phyloP scores from a whole-genome alignment of 805 yeast genomes.

The Jamesozyma spencerorum region DNA sequence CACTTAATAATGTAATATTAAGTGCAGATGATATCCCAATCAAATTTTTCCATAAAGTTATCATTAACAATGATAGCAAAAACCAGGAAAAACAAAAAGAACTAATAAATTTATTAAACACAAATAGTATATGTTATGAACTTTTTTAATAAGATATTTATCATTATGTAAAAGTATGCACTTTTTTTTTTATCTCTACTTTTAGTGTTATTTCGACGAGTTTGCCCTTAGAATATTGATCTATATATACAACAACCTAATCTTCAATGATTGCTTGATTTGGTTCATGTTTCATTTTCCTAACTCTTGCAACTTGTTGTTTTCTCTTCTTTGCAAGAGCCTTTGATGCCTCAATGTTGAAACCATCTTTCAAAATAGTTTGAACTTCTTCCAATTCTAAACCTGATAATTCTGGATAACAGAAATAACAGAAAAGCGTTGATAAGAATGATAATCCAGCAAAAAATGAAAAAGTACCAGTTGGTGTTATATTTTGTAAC shows the following conservation, averaged over 20 bases:
- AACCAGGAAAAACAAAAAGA: background rate
- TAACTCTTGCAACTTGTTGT: constrained; percentile 18
- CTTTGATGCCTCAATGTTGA: constrained; percentile 63
- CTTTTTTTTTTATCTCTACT: too few relatives aligned
- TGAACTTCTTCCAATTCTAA: constrained; percentile 89
- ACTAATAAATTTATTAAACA: constrained; percentile 1
- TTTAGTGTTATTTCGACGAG: too few relatives aligned
- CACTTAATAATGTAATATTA: constrained; percentile 69
- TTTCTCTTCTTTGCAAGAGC: constrained; percentile 42
- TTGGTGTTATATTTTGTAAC: constrained; percentile 87
- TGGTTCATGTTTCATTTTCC: constrained; percentile 16
- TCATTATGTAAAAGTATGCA: background rate
- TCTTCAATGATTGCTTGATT: constrained; percentile 21
- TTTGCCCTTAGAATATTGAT: background rate
- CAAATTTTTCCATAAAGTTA: constrained; percentile 18
- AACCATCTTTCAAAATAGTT: constrained; percentile 69
- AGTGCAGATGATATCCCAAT: constrained; percentile 44
- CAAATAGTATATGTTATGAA: constrained; percentile 10
- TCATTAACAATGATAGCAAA: constrained; percentile 6
- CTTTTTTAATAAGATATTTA: background rate
- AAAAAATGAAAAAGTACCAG: constrained; percentile 88
- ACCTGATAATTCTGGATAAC: constrained; percentile 88
- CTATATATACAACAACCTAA: constrained; percentile 7
- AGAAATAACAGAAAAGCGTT: constrained; percentile 64
- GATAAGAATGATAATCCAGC: constrained; percentile 74